phyloP scores from a whole-genome alignment of 352 stramenopile genomes.

The Globisporangium spinosum region DNA sequence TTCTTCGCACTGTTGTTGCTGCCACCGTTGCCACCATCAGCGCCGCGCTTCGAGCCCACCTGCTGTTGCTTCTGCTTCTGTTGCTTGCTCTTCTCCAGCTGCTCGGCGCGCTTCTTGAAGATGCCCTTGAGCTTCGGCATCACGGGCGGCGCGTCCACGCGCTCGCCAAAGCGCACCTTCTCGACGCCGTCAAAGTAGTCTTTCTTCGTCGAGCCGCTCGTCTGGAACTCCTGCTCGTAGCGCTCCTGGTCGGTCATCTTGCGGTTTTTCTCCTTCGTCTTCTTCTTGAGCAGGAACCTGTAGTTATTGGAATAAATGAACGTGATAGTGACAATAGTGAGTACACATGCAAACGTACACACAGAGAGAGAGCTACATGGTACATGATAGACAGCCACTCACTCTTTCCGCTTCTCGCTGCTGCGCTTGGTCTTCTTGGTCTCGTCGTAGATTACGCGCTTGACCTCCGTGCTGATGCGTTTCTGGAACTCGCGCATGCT shows the following conservation, averaged over 20 bases:
- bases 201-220: conserved; percentile 57
- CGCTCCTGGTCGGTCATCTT: conserved; percentile 82
- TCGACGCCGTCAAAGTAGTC: conserved; percentile 69
- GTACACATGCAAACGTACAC: neutral
- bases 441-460: conserved; percentile 82
- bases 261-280: conserved; percentile 60
- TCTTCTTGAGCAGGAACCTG: conserved; percentile 72
- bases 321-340: neutral
- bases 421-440: conserved; percentile 69
- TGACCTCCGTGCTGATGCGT: conserved; percentile 78
- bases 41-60: neutral
- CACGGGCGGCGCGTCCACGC: conserved; percentile 77
- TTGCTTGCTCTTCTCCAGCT: conserved; percentile 32
- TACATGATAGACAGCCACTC: conserved; percentile 18
- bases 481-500: conserved; percentile 85
- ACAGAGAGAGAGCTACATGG: neutral
- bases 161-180: conserved; percentile 67
- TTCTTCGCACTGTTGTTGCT: neutral
- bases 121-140: conserved; percentile 79
- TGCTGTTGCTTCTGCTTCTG: neutral
- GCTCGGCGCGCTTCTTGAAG: conserved; percentile 73
- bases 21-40: neutral
- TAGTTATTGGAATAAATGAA: neutral
- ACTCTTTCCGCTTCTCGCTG: conserved; percentile 73
- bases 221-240: conserved; percentile 76